Conservation (phyloP, 2,329 filamentous ascomycete species). For the Colletotrichum higginsianum region DNA sequence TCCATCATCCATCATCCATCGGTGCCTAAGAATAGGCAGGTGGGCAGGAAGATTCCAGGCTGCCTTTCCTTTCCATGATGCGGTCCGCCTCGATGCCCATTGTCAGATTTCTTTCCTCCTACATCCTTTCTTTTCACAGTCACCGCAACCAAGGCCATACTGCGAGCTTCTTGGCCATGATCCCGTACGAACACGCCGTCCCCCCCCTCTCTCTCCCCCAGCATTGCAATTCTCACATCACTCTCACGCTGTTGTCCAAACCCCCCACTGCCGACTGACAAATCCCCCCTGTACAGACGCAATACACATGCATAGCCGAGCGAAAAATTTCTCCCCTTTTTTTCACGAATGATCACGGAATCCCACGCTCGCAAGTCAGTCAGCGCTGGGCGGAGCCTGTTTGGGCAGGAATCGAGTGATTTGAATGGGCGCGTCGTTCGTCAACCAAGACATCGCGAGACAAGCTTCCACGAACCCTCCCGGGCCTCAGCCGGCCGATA, state of each 20-base stretch:
- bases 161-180: background rate
- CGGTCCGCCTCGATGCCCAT: background rate
- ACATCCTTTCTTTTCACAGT: slow-evolving; percentile 1
- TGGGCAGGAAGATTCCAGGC: slow-evolving; percentile 6
- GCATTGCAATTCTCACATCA: too few species aligned
- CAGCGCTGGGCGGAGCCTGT: too few species aligned
- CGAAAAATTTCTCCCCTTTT: background rate
- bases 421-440: slow-evolving; percentile 1
- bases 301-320: slow-evolving; percentile 18
- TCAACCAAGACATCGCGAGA: background rate
- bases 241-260: background rate
- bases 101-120: background rate
- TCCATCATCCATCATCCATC: too few species aligned
- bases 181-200: background rate
- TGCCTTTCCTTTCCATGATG: background rate
- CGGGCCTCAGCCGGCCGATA: background rate
- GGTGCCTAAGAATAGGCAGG: too few species aligned
- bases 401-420: too few species aligned
- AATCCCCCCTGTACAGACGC: background rate
- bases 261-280: slow-evolving; percentile 13
- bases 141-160: background rate
- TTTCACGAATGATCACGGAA: background rate
- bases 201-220: too few species aligned
- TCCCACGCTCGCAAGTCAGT: background rate
- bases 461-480: background rate